phyloP scores from a whole-genome alignment of 768 basidiomycete genomes.

The Trametes cubensis region DNA sequence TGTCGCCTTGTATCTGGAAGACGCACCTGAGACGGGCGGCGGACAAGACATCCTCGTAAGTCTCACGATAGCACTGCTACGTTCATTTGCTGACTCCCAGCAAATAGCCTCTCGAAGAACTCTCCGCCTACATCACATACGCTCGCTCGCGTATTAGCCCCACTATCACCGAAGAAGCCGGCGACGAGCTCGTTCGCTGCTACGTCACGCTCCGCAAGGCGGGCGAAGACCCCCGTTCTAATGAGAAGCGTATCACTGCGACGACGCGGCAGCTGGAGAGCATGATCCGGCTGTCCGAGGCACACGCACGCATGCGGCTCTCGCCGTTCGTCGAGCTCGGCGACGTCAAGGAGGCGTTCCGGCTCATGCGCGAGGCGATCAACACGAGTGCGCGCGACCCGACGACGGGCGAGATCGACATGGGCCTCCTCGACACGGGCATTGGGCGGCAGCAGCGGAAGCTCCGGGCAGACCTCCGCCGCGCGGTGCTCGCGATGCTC shows the following conservation, averaged over 20 bases:
- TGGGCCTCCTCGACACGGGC: slow-evolving; percentile 93
- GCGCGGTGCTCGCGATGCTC: slow-evolving; percentile 71
- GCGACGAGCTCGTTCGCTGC: slow-evolving; percentile 77
- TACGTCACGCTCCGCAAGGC: slow-evolving; percentile 95
- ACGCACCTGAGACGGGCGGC: slow-evolving; percentile 65
- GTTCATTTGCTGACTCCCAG: neutral
- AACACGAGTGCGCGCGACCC: slow-evolving; percentile 95
- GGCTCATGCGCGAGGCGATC: slow-evolving; percentile 97
- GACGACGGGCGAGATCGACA: slow-evolving; percentile 94
- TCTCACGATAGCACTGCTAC: slow-evolving; percentile 6
- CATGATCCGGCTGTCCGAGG: slow-evolving; percentile 95
- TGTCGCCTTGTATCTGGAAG: slow-evolving; percentile 92
- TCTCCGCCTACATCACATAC: slow-evolving; percentile 94
- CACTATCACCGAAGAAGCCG: slow-evolving; percentile 81
- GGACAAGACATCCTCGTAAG: slow-evolving; percentile 78
- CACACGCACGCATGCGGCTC: slow-evolving; percentile 95
- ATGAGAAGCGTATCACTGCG: slow-evolving; percentile 95
- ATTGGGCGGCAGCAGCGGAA: slow-evolving; percentile 86
- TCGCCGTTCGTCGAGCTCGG: slow-evolving; percentile 80
- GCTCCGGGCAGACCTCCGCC: slow-evolving; percentile 87
- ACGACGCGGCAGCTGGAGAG: slow-evolving; percentile 97
- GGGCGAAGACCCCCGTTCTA: slow-evolving; percentile 83
- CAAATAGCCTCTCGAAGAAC: slow-evolving; percentile 78
- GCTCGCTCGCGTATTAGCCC: slow-evolving; percentile 87
- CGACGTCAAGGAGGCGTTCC: slow-evolving; percentile 88